Evolutionary conservation across 805 yeast genomes (phyloP), one percentile per base, ranked within the genome.

Genomic region (Kregervanrija delftensis): DNA sequence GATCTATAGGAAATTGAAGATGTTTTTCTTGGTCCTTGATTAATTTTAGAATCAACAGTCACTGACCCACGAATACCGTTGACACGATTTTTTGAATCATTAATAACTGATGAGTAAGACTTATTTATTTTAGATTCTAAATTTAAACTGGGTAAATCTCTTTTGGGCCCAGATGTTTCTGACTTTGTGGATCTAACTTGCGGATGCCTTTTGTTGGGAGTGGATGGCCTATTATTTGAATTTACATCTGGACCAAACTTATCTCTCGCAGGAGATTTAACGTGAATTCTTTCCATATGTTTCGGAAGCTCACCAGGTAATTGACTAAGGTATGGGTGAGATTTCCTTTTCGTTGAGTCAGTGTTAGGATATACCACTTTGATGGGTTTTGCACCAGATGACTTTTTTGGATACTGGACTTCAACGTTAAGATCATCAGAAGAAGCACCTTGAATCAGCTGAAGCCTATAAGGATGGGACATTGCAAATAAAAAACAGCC

Each of bases 271-370:
- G 41, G 47, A 11, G 47, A 40, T 11, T 38, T n/a, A 14, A 44
- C 3, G 33, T 46, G 43, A 4, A 46, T 33, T 8, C 36, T 36
- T 30, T 49, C 35, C 35, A 14, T 14, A 28, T 28, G 5, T 2
- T 12, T 12, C 10, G 33, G 14, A 33, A 33, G 31, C 5, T 37
- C 33, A 22, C 35, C 28, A 6, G 53, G 53, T 36, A 50, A 40
- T 3, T 47, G 50, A 8, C 34, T 40, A n/a, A 49, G 30, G 33
- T 38, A 49, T 1, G 53, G 53, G 28, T 49, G 53, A 13, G 42
- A 14, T 33, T 33, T 37, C n/a, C 16, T 38, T 3, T 22, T 22
- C 28, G 28, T 22, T 22, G 28, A 5, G 28, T 22, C 28, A 22
- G 28, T 22, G 28, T 22, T 22, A 22, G 28, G 28, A 22, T 22